Conservation (phyloP, 345 rosid genomes). For the Eucalyptus virginea region DNA sequence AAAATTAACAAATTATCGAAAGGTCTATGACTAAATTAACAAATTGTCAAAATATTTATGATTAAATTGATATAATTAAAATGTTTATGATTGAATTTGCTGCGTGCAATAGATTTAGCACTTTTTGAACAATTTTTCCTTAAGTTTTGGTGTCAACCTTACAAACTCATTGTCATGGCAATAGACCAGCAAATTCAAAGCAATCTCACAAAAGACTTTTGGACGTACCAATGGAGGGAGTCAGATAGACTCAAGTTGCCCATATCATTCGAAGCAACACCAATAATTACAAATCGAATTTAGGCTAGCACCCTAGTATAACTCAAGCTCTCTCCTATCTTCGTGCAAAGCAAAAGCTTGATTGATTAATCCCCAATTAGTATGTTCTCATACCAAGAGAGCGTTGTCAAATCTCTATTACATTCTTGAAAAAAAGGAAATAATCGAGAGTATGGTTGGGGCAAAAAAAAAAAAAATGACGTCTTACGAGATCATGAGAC, state of each 20-base stretch:
- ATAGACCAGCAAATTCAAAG: not conserved
- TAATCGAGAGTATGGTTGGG: not conserved
- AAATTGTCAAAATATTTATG: not conserved
- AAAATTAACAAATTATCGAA: not conserved
- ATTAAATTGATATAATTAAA: too few species aligned
- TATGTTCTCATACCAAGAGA: not conserved
- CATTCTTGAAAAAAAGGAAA: not conserved
- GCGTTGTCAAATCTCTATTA: not conserved
- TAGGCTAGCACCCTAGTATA: not conserved
- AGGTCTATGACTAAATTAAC: not conserved
- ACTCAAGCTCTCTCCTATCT: not conserved
- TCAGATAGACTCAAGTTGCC: not conserved
- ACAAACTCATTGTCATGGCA: not conserved
- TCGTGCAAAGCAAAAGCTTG: not conserved
- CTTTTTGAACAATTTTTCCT: too few species aligned
- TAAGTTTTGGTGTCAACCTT: not conserved
- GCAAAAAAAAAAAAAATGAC: not conserved
- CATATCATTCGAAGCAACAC: not conserved
- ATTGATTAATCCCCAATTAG: not conserved
- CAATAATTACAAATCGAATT: not conserved
- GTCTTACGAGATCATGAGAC: not conserved
- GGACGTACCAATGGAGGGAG: not conserved
- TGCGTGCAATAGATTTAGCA: too few species aligned
- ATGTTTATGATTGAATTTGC: fast-evolving
- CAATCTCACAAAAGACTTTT: not conserved